Evolutionary conservation across 2,329 filamentous ascomycete species (phyloP).

Genomic region (Claviceps fusiformis): DNA sequence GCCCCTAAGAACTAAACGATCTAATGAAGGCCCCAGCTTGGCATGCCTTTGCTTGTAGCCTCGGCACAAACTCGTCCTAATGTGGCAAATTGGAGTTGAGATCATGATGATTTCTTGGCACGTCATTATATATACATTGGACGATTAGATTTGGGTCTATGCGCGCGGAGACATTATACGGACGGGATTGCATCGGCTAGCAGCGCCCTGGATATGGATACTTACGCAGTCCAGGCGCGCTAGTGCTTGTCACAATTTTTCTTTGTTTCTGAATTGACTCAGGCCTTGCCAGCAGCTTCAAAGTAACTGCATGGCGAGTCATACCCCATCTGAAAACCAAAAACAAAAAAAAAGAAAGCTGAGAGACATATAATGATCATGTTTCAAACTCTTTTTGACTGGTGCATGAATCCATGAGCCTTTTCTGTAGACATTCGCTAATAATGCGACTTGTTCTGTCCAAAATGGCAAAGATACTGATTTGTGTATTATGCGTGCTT

Average conservation of each 20-base stretch:
- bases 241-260: conserved; percentile 15
- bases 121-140: conserved; percentile 20
- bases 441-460: neutral
- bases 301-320: conserved; percentile 18
- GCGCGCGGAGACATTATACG: conserved; percentile 28
- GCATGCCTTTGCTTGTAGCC: conserved; percentile 13
- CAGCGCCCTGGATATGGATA: conserved; percentile 20
- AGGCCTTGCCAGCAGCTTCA: conserved; percentile 17
- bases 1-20: conserved; percentile 39
- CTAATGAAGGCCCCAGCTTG: conserved; percentile 9
- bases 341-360: conserved; percentile 26
- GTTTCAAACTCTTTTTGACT: neutral
- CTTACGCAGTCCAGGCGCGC: conserved; percentile 11
- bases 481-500: neutral
- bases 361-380: conserved; percentile 21
- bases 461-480: neutral
- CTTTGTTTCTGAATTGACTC: conserved; percentile 24
- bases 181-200: conserved; percentile 30
- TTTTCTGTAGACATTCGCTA: neutral
- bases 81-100: conserved; percentile 13
- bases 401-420: neutral
- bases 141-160: conserved; percentile 27
- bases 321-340: conserved; percentile 12
- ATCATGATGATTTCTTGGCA: conserved; percentile 20
- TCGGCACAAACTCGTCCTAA: conserved; percentile 11